These are phyloP conservation scores for Lactarius indigo DNA, from an alignment of 768 basidiomycete species.

Conservation along the genomic window DNA sequence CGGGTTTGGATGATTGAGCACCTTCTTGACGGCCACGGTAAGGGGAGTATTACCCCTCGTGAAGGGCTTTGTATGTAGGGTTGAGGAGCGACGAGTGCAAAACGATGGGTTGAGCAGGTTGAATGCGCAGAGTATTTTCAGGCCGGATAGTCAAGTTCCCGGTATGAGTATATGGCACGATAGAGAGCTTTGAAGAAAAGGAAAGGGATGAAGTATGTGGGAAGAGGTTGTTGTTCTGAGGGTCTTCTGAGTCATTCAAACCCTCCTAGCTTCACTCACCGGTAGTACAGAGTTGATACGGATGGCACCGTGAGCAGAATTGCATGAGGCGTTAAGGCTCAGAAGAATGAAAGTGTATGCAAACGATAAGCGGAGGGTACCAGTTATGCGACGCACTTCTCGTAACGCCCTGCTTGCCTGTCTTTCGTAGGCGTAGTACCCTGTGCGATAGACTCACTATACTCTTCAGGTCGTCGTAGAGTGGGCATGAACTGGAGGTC, in stretches of 20 bases:
- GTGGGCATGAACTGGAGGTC: too few species aligned
- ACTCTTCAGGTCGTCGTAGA: too few species aligned
- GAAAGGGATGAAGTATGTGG: slow-evolving; percentile 44
- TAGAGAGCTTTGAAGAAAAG: background rate
- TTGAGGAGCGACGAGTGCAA: slow-evolving; percentile 68
- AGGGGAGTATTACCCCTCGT: slow-evolving; percentile 67
- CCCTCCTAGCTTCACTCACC: too few species aligned
- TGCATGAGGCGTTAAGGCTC: too few species aligned
- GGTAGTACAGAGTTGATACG: too few species aligned
- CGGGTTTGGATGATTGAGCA: slow-evolving; percentile 87
- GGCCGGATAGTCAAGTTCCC: slow-evolving; percentile 62
- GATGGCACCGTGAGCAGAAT: too few species aligned
- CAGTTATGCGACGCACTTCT: too few species aligned
- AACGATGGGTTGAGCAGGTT: slow-evolving; percentile 76
- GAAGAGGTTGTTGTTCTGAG: slow-evolving; percentile 81
- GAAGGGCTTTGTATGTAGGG: slow-evolving; percentile 74
- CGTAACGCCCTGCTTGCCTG: too few species aligned
- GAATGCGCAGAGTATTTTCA: slow-evolving; percentile 73
- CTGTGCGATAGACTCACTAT: too few species aligned
- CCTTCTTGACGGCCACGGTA: slow-evolving; percentile 78
- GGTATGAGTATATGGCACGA: slow-evolving; percentile 56
- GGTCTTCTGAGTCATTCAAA: slow-evolving; percentile 40
- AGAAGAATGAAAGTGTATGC: too few species aligned
- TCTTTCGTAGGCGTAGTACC: too few species aligned
- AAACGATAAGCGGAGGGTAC: too few species aligned